Base-by-base conservation (phyloP, 257 asterid species). In the Apocynum venetum region DNA sequence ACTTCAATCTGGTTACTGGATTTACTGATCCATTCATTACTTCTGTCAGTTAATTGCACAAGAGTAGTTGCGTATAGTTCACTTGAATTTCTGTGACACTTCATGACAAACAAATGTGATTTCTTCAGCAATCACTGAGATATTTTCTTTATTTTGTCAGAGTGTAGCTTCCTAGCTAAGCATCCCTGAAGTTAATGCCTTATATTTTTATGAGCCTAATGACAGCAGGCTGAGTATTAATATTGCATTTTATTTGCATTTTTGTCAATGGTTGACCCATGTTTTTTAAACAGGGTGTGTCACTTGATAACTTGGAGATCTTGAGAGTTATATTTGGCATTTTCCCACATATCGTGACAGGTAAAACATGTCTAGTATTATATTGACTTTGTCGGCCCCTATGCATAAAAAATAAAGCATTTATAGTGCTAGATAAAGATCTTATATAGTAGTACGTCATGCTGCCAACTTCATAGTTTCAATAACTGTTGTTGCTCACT, bases 291-390 rank as follows among this genome's bases (percentile, higher is more conserved):
- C 88, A 94, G 98, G 95, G 86, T 0, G 91, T 86, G 41, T 77
- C 90, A 57, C 88, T 94, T 56, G 92, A 86, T 49, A 87, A 88
- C 53, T 83, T 92, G 82, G 90, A 92, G 86, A 86, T 92, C 80
- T 80, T 94, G 85, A 88, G 98, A 86, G 97, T 94, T 72, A 86
- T 90, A 82, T 92, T 85, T 72, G 98, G 97, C 79, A 92, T 92
- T 82, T 94, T 94, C 53, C 98, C 98, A 91, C 98, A 4, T 94
- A 92, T 75, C 86, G 97, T 76, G 96, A 92, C 91, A 94, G 98
- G 98, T 91, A 78, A 83, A 51, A 9, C 64, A 51, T 68, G n/a
- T 55, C 59, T 4, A 69, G 55, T 25, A 13, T 73, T 47, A 3
- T 56, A 31, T 57, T 59, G 47, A 9, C 5, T 17, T 19, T 55